Evolutionary conservation across 768 basidiomycete species (phyloP).

Genomic region (Hemileccinum rubropunctum): DNA sequence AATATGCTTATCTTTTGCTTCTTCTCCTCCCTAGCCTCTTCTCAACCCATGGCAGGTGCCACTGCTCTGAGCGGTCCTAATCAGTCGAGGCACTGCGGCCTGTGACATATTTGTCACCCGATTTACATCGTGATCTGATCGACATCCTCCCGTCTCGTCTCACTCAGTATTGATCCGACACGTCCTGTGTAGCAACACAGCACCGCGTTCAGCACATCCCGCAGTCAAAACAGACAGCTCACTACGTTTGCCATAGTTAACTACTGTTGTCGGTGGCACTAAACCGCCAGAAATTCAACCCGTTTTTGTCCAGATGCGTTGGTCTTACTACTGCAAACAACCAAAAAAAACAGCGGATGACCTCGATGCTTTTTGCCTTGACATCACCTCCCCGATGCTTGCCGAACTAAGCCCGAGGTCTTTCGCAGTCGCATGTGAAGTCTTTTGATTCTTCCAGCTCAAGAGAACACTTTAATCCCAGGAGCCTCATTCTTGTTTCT

Average conservation of each 20-base stretch:
- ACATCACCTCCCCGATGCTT: conserved; percentile 18
- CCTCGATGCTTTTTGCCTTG: conserved; percentile 15
- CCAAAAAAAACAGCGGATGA: conserved; percentile 6
- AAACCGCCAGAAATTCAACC: conserved; percentile 7
- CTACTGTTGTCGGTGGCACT: conserved; percentile 6
- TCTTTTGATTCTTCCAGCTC: conserved; percentile 6
- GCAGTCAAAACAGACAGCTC: not conserved
- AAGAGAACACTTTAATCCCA: conserved; percentile 9
- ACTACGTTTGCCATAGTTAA: conserved; percentile 2
- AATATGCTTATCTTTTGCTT: conserved; percentile 15
- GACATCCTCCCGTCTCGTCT: conserved; percentile 15
- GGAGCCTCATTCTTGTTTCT: conserved; percentile 19
- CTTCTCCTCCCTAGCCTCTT: conserved; percentile 5
- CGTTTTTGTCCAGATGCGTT: no score
- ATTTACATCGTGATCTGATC: conserved; percentile 23
- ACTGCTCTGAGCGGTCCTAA: conserved; percentile 6
- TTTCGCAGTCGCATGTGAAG: conserved; percentile 20
- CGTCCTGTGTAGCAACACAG: conserved; percentile 22
- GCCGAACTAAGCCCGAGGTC: conserved; percentile 21
- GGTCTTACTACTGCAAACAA: not conserved
- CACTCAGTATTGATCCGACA: conserved; percentile 20
- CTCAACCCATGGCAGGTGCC: conserved; percentile 15
- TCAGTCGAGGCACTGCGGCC: conserved; percentile 17
- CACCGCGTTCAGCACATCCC: conserved; percentile 6
- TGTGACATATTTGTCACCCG: conserved; percentile 27